A percentile compares a stretch with the other conserved stretches of the same genome.
Evolutionary conservation across 1,139 yeast genomes (phyloP).

Genomic region (Scheffersomyces lignicola): DNA sequence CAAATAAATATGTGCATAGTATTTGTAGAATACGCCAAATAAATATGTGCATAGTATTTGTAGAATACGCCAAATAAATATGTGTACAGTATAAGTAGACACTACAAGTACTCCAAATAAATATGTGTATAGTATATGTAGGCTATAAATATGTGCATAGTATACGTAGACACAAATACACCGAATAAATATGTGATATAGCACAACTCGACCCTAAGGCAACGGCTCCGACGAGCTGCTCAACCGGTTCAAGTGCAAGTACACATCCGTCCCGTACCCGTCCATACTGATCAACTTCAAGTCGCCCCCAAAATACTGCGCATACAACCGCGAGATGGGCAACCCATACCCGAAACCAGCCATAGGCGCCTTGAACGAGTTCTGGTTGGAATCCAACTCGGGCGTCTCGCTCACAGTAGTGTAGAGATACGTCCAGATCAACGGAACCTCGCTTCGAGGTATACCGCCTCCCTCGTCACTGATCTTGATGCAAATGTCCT

Average conservation of each 20-base stretch:
- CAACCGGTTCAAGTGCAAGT: constrained; percentile 70
- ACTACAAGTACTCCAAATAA: no score
- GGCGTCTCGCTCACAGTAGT: constrained; percentile 84
- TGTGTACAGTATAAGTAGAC: no score
- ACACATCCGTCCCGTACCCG: constrained; percentile 93
- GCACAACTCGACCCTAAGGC: no score
- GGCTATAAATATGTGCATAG: no score
- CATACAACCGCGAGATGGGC: constrained; percentile 81
- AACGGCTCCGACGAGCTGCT: constrained; percentile 49
- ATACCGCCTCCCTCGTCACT: constrained; percentile 96
- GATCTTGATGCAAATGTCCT: constrained; percentile 89
- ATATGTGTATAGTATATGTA: no score
- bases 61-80: no score
- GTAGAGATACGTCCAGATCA: constrained; percentile 89
- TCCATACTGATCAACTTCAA: constrained; percentile 86
- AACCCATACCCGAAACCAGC: constrained; percentile 94
- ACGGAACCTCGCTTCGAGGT: constrained; percentile 78
- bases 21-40: no score
- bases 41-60: no score
- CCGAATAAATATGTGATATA: no score
- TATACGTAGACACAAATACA: no score
- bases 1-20: no score
- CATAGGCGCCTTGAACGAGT: constrained; percentile 83
- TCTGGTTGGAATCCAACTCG: constrained; percentile 55
- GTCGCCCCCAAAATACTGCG: constrained; percentile 91